Evolutionary conservation across 2,329 filamentous ascomycete species (phyloP), one percentile per base, ranked within the genome.

Genomic region (Verticillium isaacii): DNA sequence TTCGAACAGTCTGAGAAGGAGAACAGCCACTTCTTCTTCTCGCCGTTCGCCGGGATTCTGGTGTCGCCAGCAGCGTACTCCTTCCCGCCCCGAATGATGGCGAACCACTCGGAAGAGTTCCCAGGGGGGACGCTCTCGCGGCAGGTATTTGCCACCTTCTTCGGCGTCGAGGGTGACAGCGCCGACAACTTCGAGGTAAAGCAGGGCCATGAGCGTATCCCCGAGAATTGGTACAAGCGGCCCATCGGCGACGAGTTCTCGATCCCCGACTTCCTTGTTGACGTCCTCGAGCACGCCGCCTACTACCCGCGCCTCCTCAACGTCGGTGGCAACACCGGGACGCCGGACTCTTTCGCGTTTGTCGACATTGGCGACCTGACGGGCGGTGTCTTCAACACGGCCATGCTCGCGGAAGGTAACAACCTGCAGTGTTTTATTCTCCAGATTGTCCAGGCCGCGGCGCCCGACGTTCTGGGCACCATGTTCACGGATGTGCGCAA

Each of bases 21-120:
- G 32, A 86, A 86, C 67, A 81, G 82, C 0, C 74, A 81, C 57
- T 84, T 84, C 68, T 85, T 82, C 71, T 83, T 81, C 59, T 81
- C 81, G 1, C 83, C 82, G 1, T 77, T 80, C 60, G 81, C 79
- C 2, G 82, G 82, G 15, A 72, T 82, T 59, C 68, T 83, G 23
- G 77, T 75, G 7, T 77, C 79, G 0, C 81, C 82, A 57, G 80
- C 82, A 14, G 81, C 78, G 2, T 81, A 77, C 63, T 67, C 77
- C 19, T 83, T 83, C 63, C 66, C 75, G 2, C 75, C 68, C 9
- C 74, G 78, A 12, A 64, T 83, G 57, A 72, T 79, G 50, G 71
- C 75, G 29, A 83, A 83, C 62, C 74, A 81, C 58, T 77, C 78
- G 0, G 59, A 60, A 1, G 78, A 80, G 59, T 69, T 77, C 57